These are phyloP conservation scores for Prunus dulcis DNA, from an alignment of 306 rosid species.

Conservation along the genomic window DNA sequence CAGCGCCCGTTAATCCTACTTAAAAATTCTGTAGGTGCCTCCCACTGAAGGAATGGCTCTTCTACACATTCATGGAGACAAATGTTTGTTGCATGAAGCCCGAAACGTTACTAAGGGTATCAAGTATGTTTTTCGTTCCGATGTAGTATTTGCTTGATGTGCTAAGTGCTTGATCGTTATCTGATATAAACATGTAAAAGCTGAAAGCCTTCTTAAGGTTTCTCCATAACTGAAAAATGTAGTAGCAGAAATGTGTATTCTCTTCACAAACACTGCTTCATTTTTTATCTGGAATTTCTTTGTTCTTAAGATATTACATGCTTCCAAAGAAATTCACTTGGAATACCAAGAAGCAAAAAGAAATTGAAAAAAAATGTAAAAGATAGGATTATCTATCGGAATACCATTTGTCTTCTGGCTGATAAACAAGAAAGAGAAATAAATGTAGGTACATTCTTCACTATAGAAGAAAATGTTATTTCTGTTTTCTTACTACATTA, in stretches of 20 bases:
- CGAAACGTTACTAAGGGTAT: constrained; percentile 77
- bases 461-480: background rate
- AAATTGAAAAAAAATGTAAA: background rate
- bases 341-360: background rate
- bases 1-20: constrained; percentile 20
- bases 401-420: background rate
- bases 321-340: background rate
- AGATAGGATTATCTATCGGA: background rate
- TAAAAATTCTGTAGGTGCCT: constrained; percentile 50
- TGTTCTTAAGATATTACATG: background rate
- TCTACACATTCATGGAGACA: constrained; percentile 80
- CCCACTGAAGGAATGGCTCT: constrained; percentile 95
- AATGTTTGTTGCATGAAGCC: constrained; percentile 93
- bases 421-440: background rate
- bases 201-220: background rate
- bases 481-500: background rate
- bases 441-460: background rate
- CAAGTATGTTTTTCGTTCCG: constrained; percentile 85
- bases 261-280: background rate
- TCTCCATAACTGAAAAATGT: background rate
- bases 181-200: background rate
- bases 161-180: constrained; percentile 3
- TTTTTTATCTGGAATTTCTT: background rate
- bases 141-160: constrained; percentile 69
- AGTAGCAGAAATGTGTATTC: background rate